A percentile compares a stretch with the other conserved stretches of the same genome.
These are phyloP conservation scores for Talaromyces atroroseus DNA, from an alignment of 2,329 filamentous ascomycete genomes.

Conservation along the genomic window DNA sequence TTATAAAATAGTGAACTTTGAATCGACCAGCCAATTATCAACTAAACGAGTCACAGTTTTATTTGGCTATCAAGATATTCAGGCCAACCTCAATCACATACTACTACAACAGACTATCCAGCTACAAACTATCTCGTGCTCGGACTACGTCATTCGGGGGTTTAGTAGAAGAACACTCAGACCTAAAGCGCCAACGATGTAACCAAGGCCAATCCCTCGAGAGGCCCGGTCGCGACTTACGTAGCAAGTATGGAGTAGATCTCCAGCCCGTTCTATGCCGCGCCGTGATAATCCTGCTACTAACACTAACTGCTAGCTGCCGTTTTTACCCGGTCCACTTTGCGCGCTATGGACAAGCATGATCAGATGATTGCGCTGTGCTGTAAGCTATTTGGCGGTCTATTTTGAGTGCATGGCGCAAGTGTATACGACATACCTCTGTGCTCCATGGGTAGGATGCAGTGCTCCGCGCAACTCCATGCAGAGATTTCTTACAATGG, in stretches of 20 bases:
- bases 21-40: too few species aligned
- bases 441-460: too few species aligned
- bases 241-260: background rate
- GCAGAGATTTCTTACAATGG: background rate
- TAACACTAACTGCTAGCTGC: background rate
- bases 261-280: background rate
- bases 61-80: background rate
- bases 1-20: too few species aligned
- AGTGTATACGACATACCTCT: background rate
- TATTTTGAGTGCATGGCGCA: too few species aligned
- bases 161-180: too few species aligned
- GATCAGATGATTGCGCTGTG: too few species aligned
- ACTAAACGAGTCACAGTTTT: too few species aligned
- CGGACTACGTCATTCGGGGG: background rate
- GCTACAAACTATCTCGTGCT: too few species aligned
- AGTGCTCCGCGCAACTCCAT: background rate
- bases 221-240: background rate
- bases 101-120: background rate
- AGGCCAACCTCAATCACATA: background rate
- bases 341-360: background rate
- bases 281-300: too few species aligned
- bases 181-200: too few species aligned
- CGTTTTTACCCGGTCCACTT: constrained; percentile 10
- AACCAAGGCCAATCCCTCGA: too few species aligned
- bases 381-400: too few species aligned